Conservation (phyloP, 345 rosid species). For the Hibiscus syriacus region DNA sequence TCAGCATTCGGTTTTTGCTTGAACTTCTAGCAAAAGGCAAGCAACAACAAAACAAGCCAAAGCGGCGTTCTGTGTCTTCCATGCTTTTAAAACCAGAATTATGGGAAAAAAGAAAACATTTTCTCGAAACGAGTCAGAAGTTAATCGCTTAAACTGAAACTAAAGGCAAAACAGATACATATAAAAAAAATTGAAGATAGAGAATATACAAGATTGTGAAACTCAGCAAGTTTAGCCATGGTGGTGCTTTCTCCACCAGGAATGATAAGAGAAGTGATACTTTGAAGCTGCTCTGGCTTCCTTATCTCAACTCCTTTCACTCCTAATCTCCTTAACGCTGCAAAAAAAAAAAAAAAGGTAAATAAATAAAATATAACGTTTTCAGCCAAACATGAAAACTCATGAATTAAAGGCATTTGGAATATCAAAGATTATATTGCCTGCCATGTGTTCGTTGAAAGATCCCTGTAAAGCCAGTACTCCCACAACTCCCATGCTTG, state of each 20-base stretch:
- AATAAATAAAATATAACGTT: not conserved
- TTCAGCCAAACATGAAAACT: not conserved
- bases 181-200: not conserved
- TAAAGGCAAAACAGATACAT: not conserved
- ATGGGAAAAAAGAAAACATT: not conserved
- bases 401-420: not conserved
- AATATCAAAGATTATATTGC: constrained; percentile 11
- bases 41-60: not conserved
- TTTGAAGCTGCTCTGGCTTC: constrained; percentile 75
- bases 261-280: constrained; percentile 72
- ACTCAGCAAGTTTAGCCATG: constrained; percentile 96
- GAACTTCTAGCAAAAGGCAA: not conserved
- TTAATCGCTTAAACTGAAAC: not conserved
- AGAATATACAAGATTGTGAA: constrained; percentile 44
- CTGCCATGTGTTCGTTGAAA: constrained; percentile 95
- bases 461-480: constrained; percentile 96
- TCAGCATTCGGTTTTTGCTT: not conserved
- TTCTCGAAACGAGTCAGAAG: constrained; percentile 5
- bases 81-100: not conserved
- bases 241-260: constrained; percentile 99
- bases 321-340: constrained; percentile 73
- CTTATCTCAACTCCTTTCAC: constrained; percentile 81
- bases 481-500: constrained; percentile 82
- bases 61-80: not conserved
- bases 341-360: too few species aligned